phyloP scores from a whole-genome alignment of 2,329 filamentous ascomycete genomes.

The Lasiodiplodia gonubiensis region DNA sequence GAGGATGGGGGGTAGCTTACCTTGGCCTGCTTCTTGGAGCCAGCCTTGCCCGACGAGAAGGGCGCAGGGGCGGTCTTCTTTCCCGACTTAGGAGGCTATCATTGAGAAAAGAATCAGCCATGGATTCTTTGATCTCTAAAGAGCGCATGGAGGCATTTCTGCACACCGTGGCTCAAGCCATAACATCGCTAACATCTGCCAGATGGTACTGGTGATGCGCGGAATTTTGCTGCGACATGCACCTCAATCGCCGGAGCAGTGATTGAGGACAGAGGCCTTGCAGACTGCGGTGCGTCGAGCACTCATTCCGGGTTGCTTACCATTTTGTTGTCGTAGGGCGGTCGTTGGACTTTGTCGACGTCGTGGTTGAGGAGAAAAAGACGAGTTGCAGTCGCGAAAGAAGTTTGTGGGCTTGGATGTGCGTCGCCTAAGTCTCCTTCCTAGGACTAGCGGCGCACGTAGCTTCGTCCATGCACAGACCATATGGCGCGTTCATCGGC shows the following conservation, averaged over 20 bases:
- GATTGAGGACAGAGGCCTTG: constrained; percentile 17
- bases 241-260: neutral
- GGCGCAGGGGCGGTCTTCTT: constrained; percentile 98
- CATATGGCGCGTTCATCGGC: neutral
- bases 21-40: constrained; percentile 94
- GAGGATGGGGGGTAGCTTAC: constrained; percentile 61
- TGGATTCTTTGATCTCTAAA: constrained; percentile 41
- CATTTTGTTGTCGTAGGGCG: constrained; percentile 29
- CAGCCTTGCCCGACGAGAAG: constrained; percentile 93
- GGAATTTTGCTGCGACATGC: constrained; percentile 28
- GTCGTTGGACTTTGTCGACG: constrained; percentile 28
- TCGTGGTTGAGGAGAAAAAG: constrained; percentile 27
- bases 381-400: neutral
- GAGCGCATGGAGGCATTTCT: constrained; percentile 23
- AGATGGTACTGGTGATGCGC: constrained; percentile 16
- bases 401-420: constrained; percentile 22
- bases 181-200: constrained; percentile 26
- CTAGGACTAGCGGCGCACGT: neutral
- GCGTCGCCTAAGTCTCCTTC: constrained; percentile 4
- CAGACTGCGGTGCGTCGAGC: constrained; percentile 17
- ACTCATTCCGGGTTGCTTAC: constrained; percentile 21
- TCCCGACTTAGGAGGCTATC: constrained; percentile 95
- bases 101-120: constrained; percentile 99
- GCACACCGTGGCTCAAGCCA: constrained; percentile 27
- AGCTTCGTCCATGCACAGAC: neutral